These are phyloP conservation scores for Phytophthora colocasiae DNA, from an alignment of 352 stramenopile genomes.

Conservation along the genomic window DNA sequence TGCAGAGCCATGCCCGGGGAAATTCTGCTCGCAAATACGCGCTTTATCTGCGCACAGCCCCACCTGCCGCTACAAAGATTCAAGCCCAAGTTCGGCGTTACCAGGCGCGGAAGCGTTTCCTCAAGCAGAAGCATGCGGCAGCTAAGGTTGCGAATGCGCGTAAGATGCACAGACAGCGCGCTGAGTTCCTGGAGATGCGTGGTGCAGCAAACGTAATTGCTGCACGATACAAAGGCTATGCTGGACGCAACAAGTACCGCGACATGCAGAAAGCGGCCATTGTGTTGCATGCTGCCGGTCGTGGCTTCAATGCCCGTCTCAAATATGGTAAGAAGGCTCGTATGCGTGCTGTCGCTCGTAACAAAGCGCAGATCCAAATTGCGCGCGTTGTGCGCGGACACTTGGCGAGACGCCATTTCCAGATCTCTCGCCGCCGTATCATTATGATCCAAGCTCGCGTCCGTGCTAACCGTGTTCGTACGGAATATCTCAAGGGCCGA, in stretches of 20 bases:
- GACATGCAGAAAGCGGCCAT: conserved; percentile 81
- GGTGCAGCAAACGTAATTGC: conserved; percentile 72
- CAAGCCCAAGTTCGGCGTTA: conserved; percentile 75
- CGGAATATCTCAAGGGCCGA: conserved; percentile 86
- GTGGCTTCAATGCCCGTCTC: conserved; percentile 80
- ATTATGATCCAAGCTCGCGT: conserved; percentile 91
- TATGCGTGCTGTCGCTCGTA: conserved; percentile 70
- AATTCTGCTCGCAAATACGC: conserved; percentile 75
- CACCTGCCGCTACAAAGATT: conserved; percentile 82
- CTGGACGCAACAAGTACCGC: conserved; percentile 61
- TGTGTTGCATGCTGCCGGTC: conserved; percentile 76
- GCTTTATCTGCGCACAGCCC: conserved; percentile 77
- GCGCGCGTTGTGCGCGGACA: conserved; percentile 77
- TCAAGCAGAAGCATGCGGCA: conserved; percentile 72
- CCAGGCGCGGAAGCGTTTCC: conserved; percentile 70
- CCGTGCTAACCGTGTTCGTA: conserved; percentile 86
- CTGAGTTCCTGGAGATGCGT: conserved; percentile 71
- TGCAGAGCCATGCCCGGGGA: conserved; percentile 77
- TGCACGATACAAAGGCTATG: conserved; percentile 79
- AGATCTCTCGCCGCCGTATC: conserved; percentile 61
- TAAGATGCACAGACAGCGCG: conserved; percentile 71
- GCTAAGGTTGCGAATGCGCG: conserved; percentile 75
- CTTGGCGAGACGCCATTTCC: conserved; percentile 64
- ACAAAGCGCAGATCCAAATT: conserved; percentile 84
- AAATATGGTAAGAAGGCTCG: conserved; percentile 91